These are phyloP conservation scores for Ustilago sp. DNA, from an alignment of 1,284 basidiomycete species.

Conservation along the genomic window DNA sequence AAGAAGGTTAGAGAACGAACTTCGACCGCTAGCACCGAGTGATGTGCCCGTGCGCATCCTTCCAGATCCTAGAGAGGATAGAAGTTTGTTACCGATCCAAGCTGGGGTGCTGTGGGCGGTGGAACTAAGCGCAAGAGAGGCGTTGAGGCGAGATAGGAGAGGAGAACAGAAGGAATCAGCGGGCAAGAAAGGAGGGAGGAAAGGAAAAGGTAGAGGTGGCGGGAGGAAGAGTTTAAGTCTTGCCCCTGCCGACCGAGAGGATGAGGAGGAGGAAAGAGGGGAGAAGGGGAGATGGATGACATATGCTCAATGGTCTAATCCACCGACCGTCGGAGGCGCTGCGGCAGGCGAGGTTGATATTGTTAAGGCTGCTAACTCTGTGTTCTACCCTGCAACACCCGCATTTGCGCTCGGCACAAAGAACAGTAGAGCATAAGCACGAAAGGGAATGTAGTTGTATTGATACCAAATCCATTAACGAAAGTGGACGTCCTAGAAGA, in stretches of 20 bases:
- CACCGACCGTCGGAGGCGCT: background rate
- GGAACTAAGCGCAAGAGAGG: constrained; percentile 10
- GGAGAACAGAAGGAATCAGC: background rate
- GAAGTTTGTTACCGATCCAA: constrained; percentile 6
- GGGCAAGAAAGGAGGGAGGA: constrained; percentile 12
- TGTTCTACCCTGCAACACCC: constrained; percentile 17
- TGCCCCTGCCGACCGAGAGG: background rate
- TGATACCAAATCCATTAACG: background rate
- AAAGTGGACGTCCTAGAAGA: background rate
- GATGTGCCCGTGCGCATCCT: constrained; percentile 47
- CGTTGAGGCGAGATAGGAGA: constrained; percentile 3
- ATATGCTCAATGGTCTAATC: constrained; percentile 32
- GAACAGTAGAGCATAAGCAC: background rate
- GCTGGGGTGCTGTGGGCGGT: constrained; percentile 17
- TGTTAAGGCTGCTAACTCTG: constrained; percentile 18
- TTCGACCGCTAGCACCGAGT: constrained; percentile 42
- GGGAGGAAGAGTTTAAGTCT: background rate
- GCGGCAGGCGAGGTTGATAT: constrained; percentile 8
- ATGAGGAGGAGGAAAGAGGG: background rate
- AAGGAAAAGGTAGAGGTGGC: background rate
- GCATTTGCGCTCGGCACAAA: background rate
- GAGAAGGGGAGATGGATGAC: constrained; percentile 27
- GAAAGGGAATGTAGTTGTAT: background rate
- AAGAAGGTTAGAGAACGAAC: constrained; percentile 74
- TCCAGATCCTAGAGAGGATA: background rate